Evolutionary conservation across 148 eudicot species (phyloP).

Genomic region (Arctostaphylos glauca): DNA sequence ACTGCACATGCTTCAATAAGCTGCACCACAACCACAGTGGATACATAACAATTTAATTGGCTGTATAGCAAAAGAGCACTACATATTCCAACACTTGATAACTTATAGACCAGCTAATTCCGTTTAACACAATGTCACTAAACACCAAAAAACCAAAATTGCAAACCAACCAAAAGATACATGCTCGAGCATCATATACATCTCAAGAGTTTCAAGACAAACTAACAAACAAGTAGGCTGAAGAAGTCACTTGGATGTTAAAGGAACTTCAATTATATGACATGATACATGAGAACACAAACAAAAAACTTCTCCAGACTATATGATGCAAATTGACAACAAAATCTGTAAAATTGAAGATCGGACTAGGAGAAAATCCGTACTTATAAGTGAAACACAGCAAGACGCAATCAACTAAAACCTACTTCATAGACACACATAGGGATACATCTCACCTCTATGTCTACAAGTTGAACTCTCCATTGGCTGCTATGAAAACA

Average conservation of each 20-base stretch:
- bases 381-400: neutral
- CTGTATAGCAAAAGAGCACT: slow-evolving; percentile 15
- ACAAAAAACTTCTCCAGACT: neutral
- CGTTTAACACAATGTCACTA: too few relatives aligned
- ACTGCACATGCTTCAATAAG: slow-evolving; percentile 41
- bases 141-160: neutral
- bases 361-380: neutral
- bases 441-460: neutral
- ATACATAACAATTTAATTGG: slow-evolving; percentile 9
- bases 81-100: neutral
- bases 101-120: too few relatives aligned
- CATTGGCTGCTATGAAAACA: neutral
- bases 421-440: too few relatives aligned
- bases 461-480: neutral
- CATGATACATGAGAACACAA: neutral
- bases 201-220: too few relatives aligned
- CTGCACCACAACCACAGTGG: slow-evolving; percentile 27
- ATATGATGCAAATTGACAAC: neutral
- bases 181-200: neutral
- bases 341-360: neutral
- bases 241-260: neutral
- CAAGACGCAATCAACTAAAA: neutral
- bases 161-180: neutral
- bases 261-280: neutral
- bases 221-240: neutral